These are phyloP conservation scores for Trametes polyzona DNA, from an alignment of 1,284 basidiomycete genomes.

Conservation along the genomic window DNA sequence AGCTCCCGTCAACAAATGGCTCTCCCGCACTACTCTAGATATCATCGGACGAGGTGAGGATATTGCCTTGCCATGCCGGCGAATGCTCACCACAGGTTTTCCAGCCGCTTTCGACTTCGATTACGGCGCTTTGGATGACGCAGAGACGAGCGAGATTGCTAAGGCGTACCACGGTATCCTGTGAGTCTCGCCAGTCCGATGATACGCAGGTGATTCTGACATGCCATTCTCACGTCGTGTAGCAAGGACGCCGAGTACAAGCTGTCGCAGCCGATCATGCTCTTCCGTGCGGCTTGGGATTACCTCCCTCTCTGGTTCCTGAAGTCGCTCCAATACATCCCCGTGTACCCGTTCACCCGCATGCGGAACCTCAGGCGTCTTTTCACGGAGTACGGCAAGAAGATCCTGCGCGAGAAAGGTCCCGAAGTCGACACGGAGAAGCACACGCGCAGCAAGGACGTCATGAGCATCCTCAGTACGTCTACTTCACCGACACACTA, in stretches of 20 bases:
- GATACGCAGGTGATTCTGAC: not conserved
- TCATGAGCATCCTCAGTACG: constrained; percentile 47
- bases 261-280: constrained; percentile 9
- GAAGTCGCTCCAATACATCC: constrained; percentile 39
- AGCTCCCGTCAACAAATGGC: constrained; percentile 24
- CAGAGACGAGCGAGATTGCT: constrained; percentile 26
- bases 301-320: constrained; percentile 41
- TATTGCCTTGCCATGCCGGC: not conserved
- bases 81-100: not conserved
- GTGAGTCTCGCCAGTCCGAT: too few relatives aligned
- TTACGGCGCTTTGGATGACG: constrained; percentile 34
- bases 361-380: constrained; percentile 24
- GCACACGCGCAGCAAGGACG: constrained; percentile 32
- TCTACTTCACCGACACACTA: not conserved
- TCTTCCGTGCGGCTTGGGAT: constrained; percentile 21
- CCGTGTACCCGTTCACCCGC: constrained; percentile 37
- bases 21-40: constrained; percentile 37
- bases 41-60: constrained; percentile 35
- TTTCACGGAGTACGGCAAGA: constrained; percentile 28
- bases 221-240: not conserved
- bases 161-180: constrained; percentile 36
- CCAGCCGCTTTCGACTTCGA: constrained; percentile 37
- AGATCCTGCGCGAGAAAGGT: constrained; percentile 42
- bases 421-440: constrained; percentile 27
- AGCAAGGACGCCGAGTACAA: constrained; percentile 9